Conservation (phyloP, 2,329 filamentous ascomycete species). For the Sclerotinia subarctica region DNA sequence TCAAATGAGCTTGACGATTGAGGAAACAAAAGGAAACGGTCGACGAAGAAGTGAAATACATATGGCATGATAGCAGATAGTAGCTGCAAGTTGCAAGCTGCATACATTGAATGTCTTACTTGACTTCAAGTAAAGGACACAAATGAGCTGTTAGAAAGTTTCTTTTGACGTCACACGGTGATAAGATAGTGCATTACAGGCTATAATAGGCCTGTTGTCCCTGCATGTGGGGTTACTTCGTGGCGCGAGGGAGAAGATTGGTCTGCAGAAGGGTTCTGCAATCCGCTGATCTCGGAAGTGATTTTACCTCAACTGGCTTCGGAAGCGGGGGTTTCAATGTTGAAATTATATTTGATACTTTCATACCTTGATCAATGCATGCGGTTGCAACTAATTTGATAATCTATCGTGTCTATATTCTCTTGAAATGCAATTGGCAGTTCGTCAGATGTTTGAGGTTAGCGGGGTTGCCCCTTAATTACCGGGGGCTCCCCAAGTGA, state of each 20-base stretch:
- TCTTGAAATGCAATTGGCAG: neutral
- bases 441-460: neutral
- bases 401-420: neutral
- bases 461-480: slow-evolving; percentile 16
- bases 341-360: neutral
- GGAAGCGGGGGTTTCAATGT: neutral
- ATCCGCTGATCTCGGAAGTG: neutral
- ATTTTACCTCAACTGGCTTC: neutral
- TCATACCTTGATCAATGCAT: neutral
- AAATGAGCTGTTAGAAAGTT: neutral
- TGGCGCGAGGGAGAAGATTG: slow-evolving; percentile 1
- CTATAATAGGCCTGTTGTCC: neutral
- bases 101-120: neutral
- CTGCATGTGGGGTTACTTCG: slow-evolving; percentile 4
- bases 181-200: slow-evolving; percentile 3
- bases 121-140: neutral
- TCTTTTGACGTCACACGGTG: neutral
- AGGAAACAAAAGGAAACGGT: neutral
- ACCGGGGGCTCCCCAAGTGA: neutral
- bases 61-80: neutral
- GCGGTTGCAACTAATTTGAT: neutral
- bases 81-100: neutral
- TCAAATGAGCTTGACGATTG: neutral
- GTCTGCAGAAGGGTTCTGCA: neutral
- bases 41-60: too few relatives aligned